A percentile compares a stretch with the other conserved stretches of the same genome.
Conservation (phyloP, 257 asterid genomes). For the Salvia splendens region DNA sequence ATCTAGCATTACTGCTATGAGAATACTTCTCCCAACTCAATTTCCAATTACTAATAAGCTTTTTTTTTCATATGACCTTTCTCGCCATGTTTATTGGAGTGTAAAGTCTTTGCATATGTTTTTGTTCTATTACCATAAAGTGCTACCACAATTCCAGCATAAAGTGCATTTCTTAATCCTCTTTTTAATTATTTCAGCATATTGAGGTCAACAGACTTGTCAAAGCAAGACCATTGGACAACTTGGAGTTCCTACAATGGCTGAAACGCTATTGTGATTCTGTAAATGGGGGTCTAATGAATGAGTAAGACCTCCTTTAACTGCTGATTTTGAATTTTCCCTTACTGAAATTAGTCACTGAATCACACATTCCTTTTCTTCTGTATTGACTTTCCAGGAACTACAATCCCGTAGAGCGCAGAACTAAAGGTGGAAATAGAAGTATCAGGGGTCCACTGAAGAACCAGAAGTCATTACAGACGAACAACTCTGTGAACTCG, state of each 20-base stretch:
- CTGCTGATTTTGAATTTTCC: conserved; percentile 14
- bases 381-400: conserved; percentile 51
- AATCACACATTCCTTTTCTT: conserved; percentile 20
- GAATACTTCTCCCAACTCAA: not conserved
- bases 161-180: not conserved
- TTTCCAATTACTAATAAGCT: not conserved
- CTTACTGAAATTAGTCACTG: conserved; percentile 10
- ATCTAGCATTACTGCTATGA: conserved; percentile 6
- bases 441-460: conserved; percentile 55
- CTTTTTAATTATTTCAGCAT: conserved; percentile 55
- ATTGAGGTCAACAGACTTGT: conserved; percentile 91
- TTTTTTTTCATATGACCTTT: not conserved
- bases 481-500: conserved; percentile 52
- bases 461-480: conserved; percentile 68
- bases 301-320: conserved; percentile 52
- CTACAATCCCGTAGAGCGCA: conserved; percentile 82
- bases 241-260: conserved; percentile 97
- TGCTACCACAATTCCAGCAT: conserved; percentile 10
- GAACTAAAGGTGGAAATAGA: conserved; percentile 77
- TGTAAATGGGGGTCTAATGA: conserved; percentile 79
- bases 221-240: conserved; percentile 90
- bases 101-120: not conserved
- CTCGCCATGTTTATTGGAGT: conserved; percentile 6
- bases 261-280: conserved; percentile 91
- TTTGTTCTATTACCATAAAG: not conserved